phyloP scores from a whole-genome alignment of 2,329 filamentous ascomycete species.

The Eurotiales sp. region DNA sequence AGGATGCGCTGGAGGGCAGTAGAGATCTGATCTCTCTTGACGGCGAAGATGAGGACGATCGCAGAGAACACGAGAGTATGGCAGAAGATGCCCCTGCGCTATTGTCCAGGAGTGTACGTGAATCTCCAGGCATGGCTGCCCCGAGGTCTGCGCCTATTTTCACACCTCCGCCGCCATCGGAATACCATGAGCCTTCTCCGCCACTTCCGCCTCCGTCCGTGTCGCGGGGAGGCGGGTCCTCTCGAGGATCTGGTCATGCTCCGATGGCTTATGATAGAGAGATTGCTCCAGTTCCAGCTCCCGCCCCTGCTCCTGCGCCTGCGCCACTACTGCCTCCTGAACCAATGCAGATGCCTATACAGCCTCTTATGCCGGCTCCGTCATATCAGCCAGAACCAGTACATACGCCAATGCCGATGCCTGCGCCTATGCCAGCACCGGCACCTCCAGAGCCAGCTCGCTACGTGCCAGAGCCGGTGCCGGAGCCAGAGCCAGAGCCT shows the following conservation, averaged over 20 bases:
- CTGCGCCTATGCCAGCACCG: not conserved
- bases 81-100: not conserved
- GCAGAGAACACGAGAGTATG: not conserved
- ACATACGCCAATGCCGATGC: not conserved
- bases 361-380: not conserved
- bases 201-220: not conserved
- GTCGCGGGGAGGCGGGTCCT: not conserved
- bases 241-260: not conserved
- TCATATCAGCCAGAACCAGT: not conserved
- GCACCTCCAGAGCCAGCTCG: too few species aligned
- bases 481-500: not conserved
- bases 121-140: not conserved
- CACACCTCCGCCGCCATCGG: not conserved
- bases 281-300: slow-evolving; percentile 2
- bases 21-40: slow-evolving; percentile 3
- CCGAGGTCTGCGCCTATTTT: not conserved
- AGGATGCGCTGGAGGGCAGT: not conserved
- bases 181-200: not conserved
- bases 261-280: slow-evolving; percentile 3
- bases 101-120: not conserved
- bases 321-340: not conserved
- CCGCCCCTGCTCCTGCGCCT: not conserved
- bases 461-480: not conserved
- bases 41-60: slow-evolving; percentile 6
- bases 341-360: too few species aligned